Percentiles rank a stretch among this genome's conserved stretches.
Evolutionary conservation across 1,284 basidiomycete species (phyloP).

Genomic region (Anthracocystis panici-leucophaei): DNA sequence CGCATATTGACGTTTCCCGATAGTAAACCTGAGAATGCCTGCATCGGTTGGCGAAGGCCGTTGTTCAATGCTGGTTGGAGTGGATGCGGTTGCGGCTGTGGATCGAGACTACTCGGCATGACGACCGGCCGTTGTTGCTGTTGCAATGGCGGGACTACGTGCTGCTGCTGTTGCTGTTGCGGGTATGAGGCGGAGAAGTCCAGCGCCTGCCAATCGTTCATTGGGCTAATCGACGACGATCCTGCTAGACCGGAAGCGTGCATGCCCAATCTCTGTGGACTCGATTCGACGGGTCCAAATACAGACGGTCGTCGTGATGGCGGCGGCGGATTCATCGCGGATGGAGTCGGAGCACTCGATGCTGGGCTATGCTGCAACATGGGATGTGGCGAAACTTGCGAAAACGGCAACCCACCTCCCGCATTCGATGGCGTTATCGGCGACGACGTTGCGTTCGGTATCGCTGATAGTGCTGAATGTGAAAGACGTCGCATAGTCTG

Average conservation of each 20-base stretch:
- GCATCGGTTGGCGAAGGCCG: not conserved
- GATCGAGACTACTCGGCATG: slow-evolving; percentile 6
- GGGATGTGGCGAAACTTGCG: slow-evolving; percentile 15
- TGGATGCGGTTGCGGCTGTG: not conserved
- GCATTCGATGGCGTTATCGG: slow-evolving; percentile 4
- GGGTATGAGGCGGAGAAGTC: not conserved
- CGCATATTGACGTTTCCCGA: not conserved
- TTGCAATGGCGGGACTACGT: not conserved
- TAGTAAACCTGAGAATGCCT: not conserved
- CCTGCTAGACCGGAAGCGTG: slow-evolving; percentile 8
- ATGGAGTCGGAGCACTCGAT: slow-evolving; percentile 14
- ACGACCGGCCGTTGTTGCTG: slow-evolving; percentile 13
- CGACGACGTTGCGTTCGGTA: not conserved
- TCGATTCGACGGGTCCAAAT: slow-evolving; percentile 6
- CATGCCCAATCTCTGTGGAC: slow-evolving; percentile 1
- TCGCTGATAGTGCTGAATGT: not conserved
- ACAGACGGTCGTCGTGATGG: slow-evolving; percentile 9
- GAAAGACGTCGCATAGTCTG: slow-evolving; percentile 8
- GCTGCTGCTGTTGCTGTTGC: not conserved
- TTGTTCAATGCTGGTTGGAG: not conserved
- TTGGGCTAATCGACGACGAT: slow-evolving; percentile 8
- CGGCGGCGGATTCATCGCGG: slow-evolving; percentile 1
- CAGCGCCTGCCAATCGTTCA: slow-evolving; percentile 8
- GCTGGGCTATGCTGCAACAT: slow-evolving; percentile 20
- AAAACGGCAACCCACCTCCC: slow-evolving; percentile 6